These are phyloP conservation scores for Conringia planisiliqua DNA, from an alignment of 345 rosid genomes.

Conservation along the genomic window DNA sequence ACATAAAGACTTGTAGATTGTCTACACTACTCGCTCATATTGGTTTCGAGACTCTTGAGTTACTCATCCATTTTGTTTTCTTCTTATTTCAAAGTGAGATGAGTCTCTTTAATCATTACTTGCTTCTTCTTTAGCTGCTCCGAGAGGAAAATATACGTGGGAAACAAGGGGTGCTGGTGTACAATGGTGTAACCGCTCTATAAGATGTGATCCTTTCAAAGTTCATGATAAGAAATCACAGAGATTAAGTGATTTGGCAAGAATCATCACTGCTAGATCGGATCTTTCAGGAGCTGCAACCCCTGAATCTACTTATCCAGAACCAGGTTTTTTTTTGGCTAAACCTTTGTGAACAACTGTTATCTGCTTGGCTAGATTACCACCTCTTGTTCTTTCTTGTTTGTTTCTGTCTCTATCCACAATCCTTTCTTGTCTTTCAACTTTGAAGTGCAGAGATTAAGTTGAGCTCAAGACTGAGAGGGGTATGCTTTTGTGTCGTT, in stretches of 20 bases:
- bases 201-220: conserved; percentile 29
- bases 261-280: conserved; percentile 45
- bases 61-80: background rate
- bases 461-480: conserved; percentile 62
- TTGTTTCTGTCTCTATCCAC: conserved; percentile 8
- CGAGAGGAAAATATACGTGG: conserved; percentile 25
- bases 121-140: conserved; percentile 36
- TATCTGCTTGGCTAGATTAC: background rate
- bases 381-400: background rate
- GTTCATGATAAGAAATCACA: conserved; percentile 29
- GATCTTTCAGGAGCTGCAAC: conserved; percentile 60
- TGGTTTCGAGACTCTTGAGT: background rate
- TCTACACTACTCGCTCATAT: background rate
- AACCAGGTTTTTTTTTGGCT: conserved; percentile 46
- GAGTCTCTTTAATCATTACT: background rate
- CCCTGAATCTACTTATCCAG: conserved; percentile 42
- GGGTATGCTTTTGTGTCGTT: conserved; percentile 66
- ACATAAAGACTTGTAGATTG: background rate
- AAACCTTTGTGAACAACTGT: conserved; percentile 5
- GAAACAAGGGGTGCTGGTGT: conserved; percentile 31
- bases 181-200: conserved; percentile 23
- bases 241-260: conserved; percentile 26
- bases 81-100: background rate
- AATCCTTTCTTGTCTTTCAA: conserved; percentile 3
- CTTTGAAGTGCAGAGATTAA: conserved; percentile 56